Percentiles rank a stretch among this genome's conserved stretches.
phyloP scores from a whole-genome alignment of 2,329 filamentous ascomycete genomes.

The Aspergillus texensis region DNA sequence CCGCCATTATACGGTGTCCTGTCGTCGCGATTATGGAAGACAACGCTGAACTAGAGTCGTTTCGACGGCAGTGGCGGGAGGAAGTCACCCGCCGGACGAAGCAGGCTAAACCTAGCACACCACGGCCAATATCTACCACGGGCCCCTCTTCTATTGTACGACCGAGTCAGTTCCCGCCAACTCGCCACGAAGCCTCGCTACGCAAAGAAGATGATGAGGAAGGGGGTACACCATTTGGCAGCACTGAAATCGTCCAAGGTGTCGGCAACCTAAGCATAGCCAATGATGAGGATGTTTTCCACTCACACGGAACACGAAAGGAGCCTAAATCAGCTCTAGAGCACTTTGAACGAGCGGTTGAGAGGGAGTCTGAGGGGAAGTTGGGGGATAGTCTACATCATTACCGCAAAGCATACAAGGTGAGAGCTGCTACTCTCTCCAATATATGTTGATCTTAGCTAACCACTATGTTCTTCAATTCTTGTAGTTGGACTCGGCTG shows the following conservation, averaged over 20 bases:
- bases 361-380: conserved; percentile 81
- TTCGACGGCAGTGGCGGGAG: conserved; percentile 82
- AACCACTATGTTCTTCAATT: conserved; percentile 18
- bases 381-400: conserved; percentile 85
- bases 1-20: conserved; percentile 23
- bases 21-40: conserved; percentile 39
- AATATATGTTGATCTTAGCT: conserved; percentile 9
- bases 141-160: conserved; percentile 23
- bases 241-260: conserved; percentile 38
- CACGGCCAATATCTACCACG: conserved; percentile 17
- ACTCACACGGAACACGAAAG: conserved; percentile 26
- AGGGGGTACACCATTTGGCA: conserved; percentile 26
- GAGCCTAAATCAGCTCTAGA: conserved; percentile 80
- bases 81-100: conserved; percentile 65
- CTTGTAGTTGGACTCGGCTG: conserved; percentile 73
- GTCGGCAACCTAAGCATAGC: conserved; percentile 39
- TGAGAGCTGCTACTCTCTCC: conserved; percentile 42
- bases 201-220: conserved; percentile 42
- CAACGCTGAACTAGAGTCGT: conserved; percentile 78
- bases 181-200: conserved; percentile 41
- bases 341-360: conserved; percentile 88
- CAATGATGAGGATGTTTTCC: conserved; percentile 44
- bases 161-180: conserved; percentile 39
- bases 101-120: conserved; percentile 15
- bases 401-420: conserved; percentile 88